Percentiles rank a stretch among this genome's conserved stretches.
Evolutionary conservation across 2,329 filamentous ascomycete genomes (phyloP).

Genomic region (Hypoxylon sp.): DNA sequence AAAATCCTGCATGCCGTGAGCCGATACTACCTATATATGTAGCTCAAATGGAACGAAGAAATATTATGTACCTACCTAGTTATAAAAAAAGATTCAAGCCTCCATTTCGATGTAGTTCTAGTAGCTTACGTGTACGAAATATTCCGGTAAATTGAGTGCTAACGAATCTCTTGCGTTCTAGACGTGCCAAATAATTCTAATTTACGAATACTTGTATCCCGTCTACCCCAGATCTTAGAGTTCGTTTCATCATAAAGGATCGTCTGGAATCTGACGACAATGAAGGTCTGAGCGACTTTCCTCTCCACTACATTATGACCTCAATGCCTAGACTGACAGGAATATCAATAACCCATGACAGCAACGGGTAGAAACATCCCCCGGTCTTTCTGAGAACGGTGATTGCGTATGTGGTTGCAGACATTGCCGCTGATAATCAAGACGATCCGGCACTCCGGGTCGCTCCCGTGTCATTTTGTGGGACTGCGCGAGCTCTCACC

Average conservation of each 20-base stretch:
- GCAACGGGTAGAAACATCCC: constrained; percentile 1
- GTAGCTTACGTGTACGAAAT: background rate
- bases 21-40: too few relatives aligned
- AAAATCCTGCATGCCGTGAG: background rate
- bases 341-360: background rate
- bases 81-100: background rate
- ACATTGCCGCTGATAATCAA: background rate
- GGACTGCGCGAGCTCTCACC: background rate
- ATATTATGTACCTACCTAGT: background rate
- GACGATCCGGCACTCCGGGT: background rate
- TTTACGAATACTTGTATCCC: background rate
- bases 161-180: background rate
- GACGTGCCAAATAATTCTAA: background rate
- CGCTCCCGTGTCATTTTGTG: background rate
- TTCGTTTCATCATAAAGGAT: constrained; percentile 33
- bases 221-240: constrained; percentile 26
- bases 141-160: background rate
- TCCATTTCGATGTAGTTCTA: background rate
- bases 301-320: background rate
- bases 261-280: constrained; percentile 25
- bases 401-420: background rate
- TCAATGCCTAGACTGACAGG: background rate
- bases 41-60: background rate
- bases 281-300: constrained; percentile 24
- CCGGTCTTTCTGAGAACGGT: background rate